Percentiles rank a stretch among this genome's conserved stretches.
These are phyloP conservation scores for Neurospora discreta DNA, from an alignment of 495 filamentous ascomycete species.

Conservation along the genomic window DNA sequence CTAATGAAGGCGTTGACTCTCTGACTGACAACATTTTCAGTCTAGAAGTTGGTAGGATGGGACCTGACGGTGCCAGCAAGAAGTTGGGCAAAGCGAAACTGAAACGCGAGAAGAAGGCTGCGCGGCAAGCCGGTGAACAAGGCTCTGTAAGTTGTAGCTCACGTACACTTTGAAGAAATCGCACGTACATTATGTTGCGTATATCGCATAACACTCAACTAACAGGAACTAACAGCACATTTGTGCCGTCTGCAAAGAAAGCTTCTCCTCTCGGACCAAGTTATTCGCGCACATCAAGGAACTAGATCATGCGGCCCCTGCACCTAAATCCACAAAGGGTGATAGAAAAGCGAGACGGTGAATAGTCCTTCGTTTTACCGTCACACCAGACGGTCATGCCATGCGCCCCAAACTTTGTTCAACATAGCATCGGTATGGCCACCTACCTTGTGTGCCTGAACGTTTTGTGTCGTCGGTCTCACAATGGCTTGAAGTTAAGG, in stretches of 20 bases:
- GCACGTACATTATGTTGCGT: neutral
- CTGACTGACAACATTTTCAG: slow-evolving; percentile 5
- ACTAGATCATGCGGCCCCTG: slow-evolving; percentile 18
- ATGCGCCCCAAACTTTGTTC: neutral
- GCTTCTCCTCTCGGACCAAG: slow-evolving; percentile 59
- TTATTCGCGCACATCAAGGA: slow-evolving; percentile 69
- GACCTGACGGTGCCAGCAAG: slow-evolving; percentile 14
- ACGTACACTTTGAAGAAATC: neutral
- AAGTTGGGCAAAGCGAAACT: slow-evolving; percentile 82
- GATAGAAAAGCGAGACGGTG: slow-evolving; percentile 16
- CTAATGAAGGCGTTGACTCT: slow-evolving; percentile 2
- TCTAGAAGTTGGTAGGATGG: slow-evolving; percentile 6
- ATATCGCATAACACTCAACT: neutral
- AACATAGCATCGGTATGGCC: neutral
- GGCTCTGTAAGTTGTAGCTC: slow-evolving; percentile 21
- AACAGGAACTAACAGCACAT: slow-evolving; percentile 22
- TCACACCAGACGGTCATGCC: neutral
- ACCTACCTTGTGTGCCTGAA: neutral
- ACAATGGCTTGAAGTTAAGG: neutral
- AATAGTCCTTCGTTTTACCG: neutral
- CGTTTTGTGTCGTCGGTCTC: neutral
- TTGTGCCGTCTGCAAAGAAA: slow-evolving; percentile 52
- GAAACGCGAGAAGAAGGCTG: slow-evolving; percentile 73
- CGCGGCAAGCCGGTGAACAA: slow-evolving; percentile 39
- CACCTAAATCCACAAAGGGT: slow-evolving; percentile 4